Base-by-base conservation (phyloP, 257 asterid genomes). In the Eustoma russellianum region DNA sequence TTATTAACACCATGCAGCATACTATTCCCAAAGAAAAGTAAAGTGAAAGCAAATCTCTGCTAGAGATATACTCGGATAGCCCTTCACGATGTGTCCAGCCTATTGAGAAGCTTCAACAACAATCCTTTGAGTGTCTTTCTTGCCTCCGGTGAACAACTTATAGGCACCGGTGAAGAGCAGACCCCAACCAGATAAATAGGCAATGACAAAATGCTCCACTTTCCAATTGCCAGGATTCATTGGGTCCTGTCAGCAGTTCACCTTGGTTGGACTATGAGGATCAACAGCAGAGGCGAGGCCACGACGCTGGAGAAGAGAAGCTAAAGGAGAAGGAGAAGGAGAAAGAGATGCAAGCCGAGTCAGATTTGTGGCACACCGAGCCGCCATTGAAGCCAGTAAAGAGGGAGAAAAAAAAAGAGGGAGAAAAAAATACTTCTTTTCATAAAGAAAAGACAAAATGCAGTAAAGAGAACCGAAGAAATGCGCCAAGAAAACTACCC, bases 201-300 rank as follows among this genome's bases (percentile, higher is more conserved):
- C 86, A 56, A 88, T 77, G 63, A 85, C 94, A 66, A 88, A 80
- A 40, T 89, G 94, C 70, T 89, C 94, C 68, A 83, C 95, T 78
- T 81, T 89, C 95, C 97, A 89, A 50, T 77, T 72, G 1, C 86
- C 65, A 15, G 95, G 97, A 63, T 70, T 83, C 88, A 59, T 70
- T 14, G 97, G 97, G 10, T 86, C 90, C 60, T 76, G 53, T 95
- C 95, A 89, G 66, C 57, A 58, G 58, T 81, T 59, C 55, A 81
- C 67, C 77, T 51, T 89, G 0, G 81, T 76, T 33, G 88, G 81
- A 41, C 83, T 95, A 71, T 83, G 94, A 61, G 67, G 90, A 69
- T 86, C 95, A 7, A 92, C 80, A 52, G 94, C 65, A 50, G 86
- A 77, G 60, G 94, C 86, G 46, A 88, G 77, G 63, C 89, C 88